phyloP scores from a whole-genome alignment of 2,329 filamentous ascomycete species.

The Diaporthe destruens region DNA sequence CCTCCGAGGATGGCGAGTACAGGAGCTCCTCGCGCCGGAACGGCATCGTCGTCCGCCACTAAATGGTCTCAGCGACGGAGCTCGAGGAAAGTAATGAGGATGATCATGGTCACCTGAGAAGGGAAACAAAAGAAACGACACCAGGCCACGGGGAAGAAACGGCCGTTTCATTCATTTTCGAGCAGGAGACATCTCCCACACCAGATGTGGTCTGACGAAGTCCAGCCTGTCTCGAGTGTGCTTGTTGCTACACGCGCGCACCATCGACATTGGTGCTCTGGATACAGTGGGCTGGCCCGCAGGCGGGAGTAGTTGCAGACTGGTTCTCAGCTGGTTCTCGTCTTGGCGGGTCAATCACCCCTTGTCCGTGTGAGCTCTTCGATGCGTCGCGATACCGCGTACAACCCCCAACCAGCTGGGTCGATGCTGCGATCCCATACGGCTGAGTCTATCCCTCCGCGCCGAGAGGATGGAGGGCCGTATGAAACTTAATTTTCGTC shows the following conservation, averaged over 20 bases:
- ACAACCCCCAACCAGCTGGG: constrained; percentile 55
- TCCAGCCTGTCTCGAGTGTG: constrained; percentile 47
- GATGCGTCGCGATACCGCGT: constrained; percentile 47
- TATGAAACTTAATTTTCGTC: constrained; percentile 50
- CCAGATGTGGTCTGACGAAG: constrained; percentile 40
- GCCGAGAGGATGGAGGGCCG: constrained; percentile 40
- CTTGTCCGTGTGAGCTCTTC: constrained; percentile 61
- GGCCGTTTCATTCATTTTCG: constrained; percentile 52
- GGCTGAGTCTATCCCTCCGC: constrained; percentile 42
- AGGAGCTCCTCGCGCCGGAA: constrained; percentile 73
- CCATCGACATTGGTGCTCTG: constrained; percentile 52
- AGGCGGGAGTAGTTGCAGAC: constrained; percentile 36
- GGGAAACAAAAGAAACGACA: constrained; percentile 42
- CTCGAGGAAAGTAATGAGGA: constrained; percentile 46
- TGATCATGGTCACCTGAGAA: constrained; percentile 47
- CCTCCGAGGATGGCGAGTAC: constrained; percentile 73
- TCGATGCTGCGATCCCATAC: constrained; percentile 67
- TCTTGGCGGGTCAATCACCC: constrained; percentile 7
- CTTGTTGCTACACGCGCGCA: constrained; percentile 48
- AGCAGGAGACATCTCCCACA: constrained; percentile 43
- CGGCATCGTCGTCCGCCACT: constrained; percentile 68
- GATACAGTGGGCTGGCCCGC: constrained; percentile 43
- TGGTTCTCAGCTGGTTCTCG: constrained; percentile 32
- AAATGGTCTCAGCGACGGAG: constrained; percentile 45
- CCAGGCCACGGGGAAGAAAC: constrained; percentile 43